phyloP scores from a whole-genome alignment of 495 filamentous ascomycete genomes.

The Pseudotulostoma volvatum region DNA sequence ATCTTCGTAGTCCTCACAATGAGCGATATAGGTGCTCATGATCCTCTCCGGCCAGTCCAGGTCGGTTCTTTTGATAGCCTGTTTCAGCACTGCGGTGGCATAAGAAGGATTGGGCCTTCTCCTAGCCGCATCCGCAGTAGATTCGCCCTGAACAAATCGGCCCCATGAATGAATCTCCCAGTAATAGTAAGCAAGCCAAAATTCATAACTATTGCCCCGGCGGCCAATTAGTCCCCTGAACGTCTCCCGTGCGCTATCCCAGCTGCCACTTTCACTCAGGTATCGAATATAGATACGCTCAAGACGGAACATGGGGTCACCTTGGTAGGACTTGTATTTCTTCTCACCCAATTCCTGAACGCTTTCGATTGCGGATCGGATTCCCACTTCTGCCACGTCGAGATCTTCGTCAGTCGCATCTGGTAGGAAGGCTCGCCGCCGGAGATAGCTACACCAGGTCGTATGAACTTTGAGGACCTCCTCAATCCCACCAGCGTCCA shows the following conservation, averaged over 20 bases:
- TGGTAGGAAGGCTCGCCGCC: conserved; percentile 60
- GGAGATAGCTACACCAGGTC: conserved; percentile 85
- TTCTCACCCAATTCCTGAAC: conserved; percentile 61
- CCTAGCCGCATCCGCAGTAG: conserved; percentile 28
- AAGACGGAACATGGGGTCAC: conserved; percentile 73
- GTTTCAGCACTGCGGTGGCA: conserved; percentile 56
- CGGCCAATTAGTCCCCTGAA: conserved; percentile 56
- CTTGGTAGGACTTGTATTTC: conserved; percentile 56
- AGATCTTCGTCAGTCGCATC: conserved; percentile 70
- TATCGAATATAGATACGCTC: conserved; percentile 87
- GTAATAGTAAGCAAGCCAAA: conserved; percentile 79
- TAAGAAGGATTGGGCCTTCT: conserved; percentile 38
- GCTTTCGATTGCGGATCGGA: conserved; percentile 68
- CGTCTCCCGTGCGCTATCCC: conserved; percentile 47
- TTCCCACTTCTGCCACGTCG: conserved; percentile 83
- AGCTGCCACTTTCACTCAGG: conserved; percentile 57
- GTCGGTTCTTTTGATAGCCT: conserved; percentile 48
- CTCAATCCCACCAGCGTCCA: conserved; percentile 60
- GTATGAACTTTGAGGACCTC: conserved; percentile 78
- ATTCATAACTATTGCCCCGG: conserved; percentile 65
- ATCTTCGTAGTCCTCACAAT: conserved; percentile 76
- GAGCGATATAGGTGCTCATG: conserved; percentile 62
- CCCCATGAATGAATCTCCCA: conserved; percentile 73
- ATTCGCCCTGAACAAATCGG: conserved; percentile 35
- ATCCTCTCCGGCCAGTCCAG: conserved; percentile 91